These are phyloP conservation scores for Syncephalastrum sp. DNA, from an alignment of 371 early-diverging fungal genomes.

Conservation along the genomic window DNA sequence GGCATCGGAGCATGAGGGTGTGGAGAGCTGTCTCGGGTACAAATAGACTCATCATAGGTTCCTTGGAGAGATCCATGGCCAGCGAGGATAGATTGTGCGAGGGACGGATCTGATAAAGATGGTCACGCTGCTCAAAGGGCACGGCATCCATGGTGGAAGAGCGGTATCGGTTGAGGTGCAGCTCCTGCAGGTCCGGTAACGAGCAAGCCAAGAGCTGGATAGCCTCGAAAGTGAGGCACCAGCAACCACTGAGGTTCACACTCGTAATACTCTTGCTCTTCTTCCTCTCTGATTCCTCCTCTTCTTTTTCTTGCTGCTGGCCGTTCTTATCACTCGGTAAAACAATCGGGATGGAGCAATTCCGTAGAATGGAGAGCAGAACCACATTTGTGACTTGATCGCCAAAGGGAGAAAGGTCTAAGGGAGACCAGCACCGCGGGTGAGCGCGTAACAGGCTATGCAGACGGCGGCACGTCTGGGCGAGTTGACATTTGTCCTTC, in stretches of 20 bases:
- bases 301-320: background rate
- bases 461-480: slow-evolving; percentile 22
- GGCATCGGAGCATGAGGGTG: slow-evolving; percentile 6
- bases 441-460: slow-evolving; percentile 19
- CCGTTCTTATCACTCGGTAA: slow-evolving; percentile 1
- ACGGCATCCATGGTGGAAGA: background rate
- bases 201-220: slow-evolving; percentile 23
- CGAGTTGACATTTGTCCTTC: slow-evolving; percentile 32
- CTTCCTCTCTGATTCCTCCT: background rate
- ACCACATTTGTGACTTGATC: slow-evolving; percentile 17
- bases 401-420: slow-evolving; percentile 32
- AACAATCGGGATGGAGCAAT: slow-evolving; percentile 17
- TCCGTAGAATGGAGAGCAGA: slow-evolving; percentile 25
- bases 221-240: slow-evolving; percentile 26
- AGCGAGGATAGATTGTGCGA: slow-evolving; percentile 34
- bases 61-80: slow-evolving; percentile 36
- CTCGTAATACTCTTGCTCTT: slow-evolving; percentile 6
- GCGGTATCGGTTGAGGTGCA: slow-evolving; percentile 29
- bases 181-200: slow-evolving; percentile 16
- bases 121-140: slow-evolving; percentile 36
- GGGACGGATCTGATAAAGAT: slow-evolving; percentile 40
- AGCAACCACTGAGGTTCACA: slow-evolving; percentile 40
- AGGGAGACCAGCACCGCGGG: slow-evolving; percentile 31
- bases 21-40: slow-evolving; percentile 22
- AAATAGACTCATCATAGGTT: slow-evolving; percentile 16